A percentile compares a stretch with the other conserved stretches of the same genome.
Evolutionary conservation across 805 yeast species (phyloP).

Genomic region (Candida sithepensis): DNA sequence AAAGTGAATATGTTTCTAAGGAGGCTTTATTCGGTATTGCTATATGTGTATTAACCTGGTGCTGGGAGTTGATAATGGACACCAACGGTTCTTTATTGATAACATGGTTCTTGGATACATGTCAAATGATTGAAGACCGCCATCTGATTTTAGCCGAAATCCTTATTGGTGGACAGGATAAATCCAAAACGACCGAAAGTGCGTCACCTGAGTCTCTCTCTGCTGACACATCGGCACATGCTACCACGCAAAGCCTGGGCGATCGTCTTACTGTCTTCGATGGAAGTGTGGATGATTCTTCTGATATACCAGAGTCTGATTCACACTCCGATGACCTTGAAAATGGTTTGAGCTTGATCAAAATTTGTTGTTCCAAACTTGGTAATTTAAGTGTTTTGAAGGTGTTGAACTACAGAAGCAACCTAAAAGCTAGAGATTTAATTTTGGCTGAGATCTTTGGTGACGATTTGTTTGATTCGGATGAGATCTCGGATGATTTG

Average conservation of each 20-base stretch:
- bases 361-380: constrained; percentile 46
- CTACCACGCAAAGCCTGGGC: neutral
- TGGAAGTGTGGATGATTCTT: neutral
- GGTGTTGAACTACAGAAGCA: constrained; percentile 66
- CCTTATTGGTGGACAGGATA: constrained; percentile 18
- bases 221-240: neutral
- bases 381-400: constrained; percentile 82
- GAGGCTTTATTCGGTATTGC: constrained; percentile 74
- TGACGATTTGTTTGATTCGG: constrained; percentile 26
- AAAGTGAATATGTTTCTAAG: constrained; percentile 61
- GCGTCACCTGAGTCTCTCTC: neutral
- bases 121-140: constrained; percentile 54
- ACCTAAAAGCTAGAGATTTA: constrained; percentile 53
- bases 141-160: constrained; percentile 47
- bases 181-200: neutral
- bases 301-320: neutral
- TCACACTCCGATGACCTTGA: neutral
- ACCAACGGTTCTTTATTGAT: constrained; percentile 84
- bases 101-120: constrained; percentile 93
- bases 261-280: neutral
- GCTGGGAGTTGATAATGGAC: constrained; percentile 75
- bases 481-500: constrained; percentile 16
- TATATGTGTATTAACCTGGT: constrained; percentile 70
- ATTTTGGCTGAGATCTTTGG: constrained; percentile 70
- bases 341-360: constrained; percentile 13